Conservation (phyloP, 768 basidiomycete genomes). For the Lyophyllum decastes region DNA sequence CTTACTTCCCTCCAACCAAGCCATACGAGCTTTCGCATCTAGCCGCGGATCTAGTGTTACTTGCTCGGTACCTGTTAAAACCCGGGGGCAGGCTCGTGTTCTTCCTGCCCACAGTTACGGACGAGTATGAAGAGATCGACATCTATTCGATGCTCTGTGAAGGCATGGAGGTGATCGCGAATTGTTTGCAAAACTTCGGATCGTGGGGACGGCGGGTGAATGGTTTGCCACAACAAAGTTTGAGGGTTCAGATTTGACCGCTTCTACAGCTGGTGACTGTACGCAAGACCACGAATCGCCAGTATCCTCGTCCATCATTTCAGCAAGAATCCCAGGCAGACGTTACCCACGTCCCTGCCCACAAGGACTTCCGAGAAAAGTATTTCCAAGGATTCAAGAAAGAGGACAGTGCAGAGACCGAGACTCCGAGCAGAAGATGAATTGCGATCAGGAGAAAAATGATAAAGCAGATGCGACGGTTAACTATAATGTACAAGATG, state of each 20-base stretch:
- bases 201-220: slow-evolving; percentile 91
- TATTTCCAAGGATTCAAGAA: slow-evolving; percentile 84
- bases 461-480: not conserved
- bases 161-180: slow-evolving; percentile 87
- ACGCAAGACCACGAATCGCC: slow-evolving; percentile 56
- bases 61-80: slow-evolving; percentile 82
- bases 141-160: slow-evolving; percentile 75
- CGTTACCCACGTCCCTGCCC: slow-evolving; percentile 66
- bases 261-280: slow-evolving; percentile 82
- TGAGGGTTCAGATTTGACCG: not conserved
- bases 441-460: not conserved
- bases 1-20: slow-evolving; percentile 86
- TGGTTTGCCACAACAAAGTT: slow-evolving; percentile 7
- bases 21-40: slow-evolving; percentile 92
- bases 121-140: slow-evolving; percentile 89
- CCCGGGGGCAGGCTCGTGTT: slow-evolving; percentile 91
- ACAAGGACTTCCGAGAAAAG: slow-evolving; percentile 86
- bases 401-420: slow-evolving; percentile 8
- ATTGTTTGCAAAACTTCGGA: slow-evolving; percentile 91
- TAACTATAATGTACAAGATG: not conserved
- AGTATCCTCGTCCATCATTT: slow-evolving; percentile 58
- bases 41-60: slow-evolving; percentile 75
- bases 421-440: not conserved
- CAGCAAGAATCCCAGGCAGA: slow-evolving; percentile 26
- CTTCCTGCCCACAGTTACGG: slow-evolving; percentile 91